Percentiles rank a stretch among this genome's conserved stretches.
phyloP scores from a whole-genome alignment of 2,329 filamentous ascomycete species.

The Aspergillus ustus region DNA sequence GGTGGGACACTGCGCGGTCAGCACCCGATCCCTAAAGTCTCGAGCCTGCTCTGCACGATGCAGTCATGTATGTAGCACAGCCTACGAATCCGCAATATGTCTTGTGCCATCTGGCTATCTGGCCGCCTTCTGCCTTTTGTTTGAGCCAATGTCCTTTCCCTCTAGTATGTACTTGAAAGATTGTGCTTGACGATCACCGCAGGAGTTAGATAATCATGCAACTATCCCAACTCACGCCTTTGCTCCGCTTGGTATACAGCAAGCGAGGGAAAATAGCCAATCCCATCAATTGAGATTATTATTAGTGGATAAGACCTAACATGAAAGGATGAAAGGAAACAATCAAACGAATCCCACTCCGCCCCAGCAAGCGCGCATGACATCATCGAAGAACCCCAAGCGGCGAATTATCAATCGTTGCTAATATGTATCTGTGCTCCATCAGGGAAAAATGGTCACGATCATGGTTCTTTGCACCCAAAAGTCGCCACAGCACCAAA shows the following conservation, averaged over 20 bases:
- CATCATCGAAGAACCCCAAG: background rate
- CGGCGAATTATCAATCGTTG: background rate
- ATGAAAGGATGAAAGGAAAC: background rate
- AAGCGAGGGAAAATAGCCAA: background rate
- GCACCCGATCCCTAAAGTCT: slow-evolving; percentile 10
- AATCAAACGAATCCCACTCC: background rate
- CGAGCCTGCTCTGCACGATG: background rate
- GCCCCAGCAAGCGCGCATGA: background rate
- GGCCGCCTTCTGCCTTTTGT: background rate
- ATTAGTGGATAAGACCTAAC: background rate
- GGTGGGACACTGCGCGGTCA: slow-evolving; percentile 3
- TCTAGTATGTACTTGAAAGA: background rate
- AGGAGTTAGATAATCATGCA: no score
- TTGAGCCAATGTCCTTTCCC: background rate
- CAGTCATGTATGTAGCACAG: background rate
- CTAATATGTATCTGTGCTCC: background rate
- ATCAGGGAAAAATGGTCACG: background rate
- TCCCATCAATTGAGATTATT: background rate
- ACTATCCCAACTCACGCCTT: no score
- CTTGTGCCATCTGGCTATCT: background rate
- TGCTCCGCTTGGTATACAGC: background rate
- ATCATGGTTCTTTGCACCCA: background rate
- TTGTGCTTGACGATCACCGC: background rate
- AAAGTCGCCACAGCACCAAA: background rate
- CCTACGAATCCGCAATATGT: background rate